phyloP scores from a whole-genome alignment of 2,329 filamentous ascomycete genomes.

The Penicillium paneum region DNA sequence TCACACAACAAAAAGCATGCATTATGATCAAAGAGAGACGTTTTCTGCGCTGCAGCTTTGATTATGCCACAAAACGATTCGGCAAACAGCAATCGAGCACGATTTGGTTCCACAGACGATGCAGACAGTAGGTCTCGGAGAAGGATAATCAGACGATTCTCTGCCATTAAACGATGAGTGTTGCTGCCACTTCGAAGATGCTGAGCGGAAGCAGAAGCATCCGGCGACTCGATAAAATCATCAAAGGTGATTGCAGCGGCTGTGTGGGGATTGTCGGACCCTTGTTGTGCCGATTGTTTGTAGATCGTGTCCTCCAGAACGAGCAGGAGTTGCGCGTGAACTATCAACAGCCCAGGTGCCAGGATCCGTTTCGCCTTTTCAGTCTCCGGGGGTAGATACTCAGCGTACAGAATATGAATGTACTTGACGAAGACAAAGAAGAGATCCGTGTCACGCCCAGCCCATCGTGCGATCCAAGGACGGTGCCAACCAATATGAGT shows the following conservation, averaged over 20 bases:
- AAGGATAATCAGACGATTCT: slow-evolving; percentile 79
- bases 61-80: slow-evolving; percentile 70
- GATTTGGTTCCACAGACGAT: slow-evolving; percentile 51
- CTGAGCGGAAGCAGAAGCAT: slow-evolving; percentile 63
- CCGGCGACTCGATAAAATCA: slow-evolving; percentile 61
- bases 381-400: slow-evolving; percentile 61
- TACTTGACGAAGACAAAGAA: slow-evolving; percentile 92
- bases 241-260: slow-evolving; percentile 62
- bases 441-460: slow-evolving; percentile 79
- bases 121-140: slow-evolving; percentile 75
- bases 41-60: slow-evolving; percentile 70
- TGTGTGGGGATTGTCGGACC: slow-evolving; percentile 44
- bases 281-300: slow-evolving; percentile 57
- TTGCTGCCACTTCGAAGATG: slow-evolving; percentile 63
- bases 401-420: slow-evolving; percentile 73
- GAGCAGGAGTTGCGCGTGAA: slow-evolving; percentile 77
- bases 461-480: slow-evolving; percentile 81
- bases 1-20: slow-evolving; percentile 90
- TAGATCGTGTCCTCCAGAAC: slow-evolving; percentile 82
- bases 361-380: slow-evolving; percentile 58
- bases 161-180: slow-evolving; percentile 75
- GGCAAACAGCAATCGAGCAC: slow-evolving; percentile 68
- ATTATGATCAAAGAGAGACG: slow-evolving; percentile 75
- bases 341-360: slow-evolving; percentile 72
- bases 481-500: slow-evolving; percentile 79